Evolutionary conservation across 441 rosid genomes (phyloP), one percentile per base, ranked within the genome.

Genomic region (Codiaeum variegatum): DNA sequence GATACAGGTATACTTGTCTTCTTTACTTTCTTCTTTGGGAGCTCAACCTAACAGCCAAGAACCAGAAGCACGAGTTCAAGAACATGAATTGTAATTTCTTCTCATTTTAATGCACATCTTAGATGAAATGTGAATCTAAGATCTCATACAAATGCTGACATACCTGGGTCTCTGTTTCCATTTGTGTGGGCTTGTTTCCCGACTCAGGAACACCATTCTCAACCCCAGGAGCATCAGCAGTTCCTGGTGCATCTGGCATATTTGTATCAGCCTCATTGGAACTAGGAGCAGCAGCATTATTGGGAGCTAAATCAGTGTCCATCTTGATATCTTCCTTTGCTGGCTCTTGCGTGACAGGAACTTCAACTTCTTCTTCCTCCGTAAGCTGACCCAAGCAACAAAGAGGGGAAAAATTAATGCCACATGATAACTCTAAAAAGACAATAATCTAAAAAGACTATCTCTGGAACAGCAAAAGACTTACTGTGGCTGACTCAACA

Each of bases 121-220:
- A 6, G 12, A 65, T 44, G 28, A 51, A 51, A 38, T n/a, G n/a
- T n/a, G n/a, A n/a, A n/a, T n/a, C n/a, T n/a, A n/a, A n/a, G n/a
- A n/a, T n/a, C n/a, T n/a, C n/a, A n/a, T n/a, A n/a, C n/a, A n/a
- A n/a, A n/a, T n/a, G n/a, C n/a, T 24, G 61, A 70, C 79, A 69
- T 66, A 82, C 99, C 88, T 95, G 93, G 67, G 77, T 32, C 63
- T 91, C 99, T 12, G 96, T 91, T 79, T 91, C 99, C 98, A 95
- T 93, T 65, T 86, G 87, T 60, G 85, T 83, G 24, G 95, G 86
- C 78, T 86, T 90, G 76, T 90, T 93, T 13, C 88, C 89, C 0
- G 88, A 77, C 76, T 92, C 93, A 6, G 90, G 82, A 68, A 66
- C 88, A 75, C 97, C 98, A 85, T 93, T 91, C 62, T 87, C 97